Conservation (phyloP, 768 basidiomycete species). For the Sarcomyxa edulis region DNA sequence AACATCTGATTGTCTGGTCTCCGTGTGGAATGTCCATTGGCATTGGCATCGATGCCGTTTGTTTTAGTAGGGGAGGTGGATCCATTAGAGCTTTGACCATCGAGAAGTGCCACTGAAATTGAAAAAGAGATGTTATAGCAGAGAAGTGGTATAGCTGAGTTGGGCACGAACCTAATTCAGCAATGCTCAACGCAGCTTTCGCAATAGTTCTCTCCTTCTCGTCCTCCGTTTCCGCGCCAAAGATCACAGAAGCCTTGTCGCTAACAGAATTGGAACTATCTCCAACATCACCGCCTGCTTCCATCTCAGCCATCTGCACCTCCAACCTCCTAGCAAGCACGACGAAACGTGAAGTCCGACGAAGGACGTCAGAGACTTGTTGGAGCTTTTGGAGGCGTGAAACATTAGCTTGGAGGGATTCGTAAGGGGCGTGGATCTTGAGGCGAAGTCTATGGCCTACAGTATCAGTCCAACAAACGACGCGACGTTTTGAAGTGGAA, state of each 20-base stretch:
- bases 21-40: neutral
- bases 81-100: no score
- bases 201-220: slow-evolving; percentile 85
- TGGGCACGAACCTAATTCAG: slow-evolving; percentile 80
- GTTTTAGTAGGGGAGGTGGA: no score
- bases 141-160: no score
- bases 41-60: no score
- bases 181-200: slow-evolving; percentile 91
- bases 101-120: slow-evolving; percentile 43
- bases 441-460: slow-evolving; percentile 55
- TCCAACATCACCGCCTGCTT: slow-evolving; percentile 18
- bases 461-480: slow-evolving; percentile 13
- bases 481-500: slow-evolving; percentile 9
- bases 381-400: slow-evolving; percentile 72
- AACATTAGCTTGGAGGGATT: slow-evolving; percentile 67
- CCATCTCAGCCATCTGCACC: slow-evolving; percentile 76
- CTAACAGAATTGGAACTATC: slow-evolving; percentile 11
- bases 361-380: slow-evolving; percentile 77
- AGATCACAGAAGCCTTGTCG: slow-evolving; percentile 14
- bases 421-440: slow-evolving; percentile 85
- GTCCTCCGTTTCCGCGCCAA: slow-evolving; percentile 64
- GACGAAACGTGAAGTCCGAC: slow-evolving; percentile 81
- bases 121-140: neutral
- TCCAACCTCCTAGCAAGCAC: slow-evolving; percentile 79
- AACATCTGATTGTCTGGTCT: neutral